A percentile compares a stretch with the other conserved stretches of the same genome.
phyloP scores from a whole-genome alignment of 2,329 filamentous ascomycete species.

The Aureobasidium uvarum region DNA sequence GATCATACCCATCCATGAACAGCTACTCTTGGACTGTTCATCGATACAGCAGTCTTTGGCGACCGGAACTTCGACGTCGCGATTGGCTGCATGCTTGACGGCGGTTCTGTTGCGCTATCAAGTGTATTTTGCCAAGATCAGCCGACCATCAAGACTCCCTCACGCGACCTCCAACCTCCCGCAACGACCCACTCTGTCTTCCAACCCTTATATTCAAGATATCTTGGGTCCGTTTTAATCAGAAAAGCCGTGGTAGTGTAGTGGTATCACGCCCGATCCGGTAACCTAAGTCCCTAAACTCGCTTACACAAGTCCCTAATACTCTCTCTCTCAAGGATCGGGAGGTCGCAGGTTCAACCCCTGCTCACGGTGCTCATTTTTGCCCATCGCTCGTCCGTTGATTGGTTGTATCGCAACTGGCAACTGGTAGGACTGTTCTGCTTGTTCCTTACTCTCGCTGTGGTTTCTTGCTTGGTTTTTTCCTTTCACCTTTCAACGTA shows the following conservation, averaged over 20 bases:
- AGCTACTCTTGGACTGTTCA: neutral
- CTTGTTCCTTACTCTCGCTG: neutral
- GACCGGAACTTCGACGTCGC: neutral
- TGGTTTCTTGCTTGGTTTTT: neutral
- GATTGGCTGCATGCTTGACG: neutral
- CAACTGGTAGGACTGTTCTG: neutral
- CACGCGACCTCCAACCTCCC: neutral
- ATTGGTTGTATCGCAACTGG: neutral
- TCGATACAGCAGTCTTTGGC: neutral
- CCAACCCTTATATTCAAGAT: neutral
- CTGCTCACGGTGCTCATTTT: neutral
- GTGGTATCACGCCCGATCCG: neutral
- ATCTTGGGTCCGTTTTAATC: neutral
- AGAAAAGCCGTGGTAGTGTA: neutral
- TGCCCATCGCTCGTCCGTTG: neutral
- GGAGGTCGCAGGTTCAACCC: neutral
- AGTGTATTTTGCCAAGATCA: neutral
- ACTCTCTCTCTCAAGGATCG: neutral
- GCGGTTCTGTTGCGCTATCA: neutral
- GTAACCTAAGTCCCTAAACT: neutral
- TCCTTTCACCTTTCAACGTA: neutral
- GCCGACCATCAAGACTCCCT: neutral
- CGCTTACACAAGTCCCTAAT: neutral
- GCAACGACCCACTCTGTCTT: neutral
- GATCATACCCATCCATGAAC: neutral